phyloP scores from a whole-genome alignment of 1,284 basidiomycete genomes.

The Lignosus rhinocerotis region DNA sequence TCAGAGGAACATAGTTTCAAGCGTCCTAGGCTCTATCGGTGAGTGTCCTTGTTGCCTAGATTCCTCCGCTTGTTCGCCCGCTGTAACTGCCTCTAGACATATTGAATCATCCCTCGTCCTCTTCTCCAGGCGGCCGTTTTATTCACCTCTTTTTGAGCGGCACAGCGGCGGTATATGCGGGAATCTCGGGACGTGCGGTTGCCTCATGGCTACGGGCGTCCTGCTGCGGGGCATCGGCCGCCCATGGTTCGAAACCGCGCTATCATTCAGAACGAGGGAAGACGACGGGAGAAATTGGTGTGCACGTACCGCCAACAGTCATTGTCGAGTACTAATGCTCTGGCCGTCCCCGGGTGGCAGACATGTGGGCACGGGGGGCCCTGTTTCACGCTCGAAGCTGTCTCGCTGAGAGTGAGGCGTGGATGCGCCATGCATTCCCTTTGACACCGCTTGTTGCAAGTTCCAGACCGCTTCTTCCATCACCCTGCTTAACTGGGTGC shows the following conservation, averaged over 20 bases:
- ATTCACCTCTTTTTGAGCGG: neutral
- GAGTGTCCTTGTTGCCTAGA: neutral
- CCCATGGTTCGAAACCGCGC: neutral
- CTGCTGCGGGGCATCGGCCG: neutral
- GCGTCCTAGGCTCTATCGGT: neutral
- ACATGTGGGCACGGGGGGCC: neutral
- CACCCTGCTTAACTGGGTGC: neutral
- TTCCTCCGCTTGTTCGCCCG: neutral
- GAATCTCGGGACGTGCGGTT: slow-evolving; percentile 2
- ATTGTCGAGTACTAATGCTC: neutral
- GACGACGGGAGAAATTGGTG: neutral
- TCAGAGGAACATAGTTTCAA: neutral
- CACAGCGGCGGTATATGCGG: neutral
- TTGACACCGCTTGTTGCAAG: neutral
- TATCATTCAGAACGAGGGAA: neutral
- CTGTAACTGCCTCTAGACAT: neutral
- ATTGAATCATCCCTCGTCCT: neutral
- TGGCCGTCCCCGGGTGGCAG: neutral
- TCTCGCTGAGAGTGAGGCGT: neutral
- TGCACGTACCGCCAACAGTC: neutral
- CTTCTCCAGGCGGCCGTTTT: neutral
- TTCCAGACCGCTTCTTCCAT: neutral
- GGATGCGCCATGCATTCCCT: neutral
- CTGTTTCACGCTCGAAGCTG: neutral
- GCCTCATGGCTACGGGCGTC: slow-evolving; percentile 12